Percentiles rank a stretch among this genome's conserved stretches.
Evolutionary conservation across 2,329 filamentous ascomycete species (phyloP).

Genomic region (Colletotrichum truncatum): DNA sequence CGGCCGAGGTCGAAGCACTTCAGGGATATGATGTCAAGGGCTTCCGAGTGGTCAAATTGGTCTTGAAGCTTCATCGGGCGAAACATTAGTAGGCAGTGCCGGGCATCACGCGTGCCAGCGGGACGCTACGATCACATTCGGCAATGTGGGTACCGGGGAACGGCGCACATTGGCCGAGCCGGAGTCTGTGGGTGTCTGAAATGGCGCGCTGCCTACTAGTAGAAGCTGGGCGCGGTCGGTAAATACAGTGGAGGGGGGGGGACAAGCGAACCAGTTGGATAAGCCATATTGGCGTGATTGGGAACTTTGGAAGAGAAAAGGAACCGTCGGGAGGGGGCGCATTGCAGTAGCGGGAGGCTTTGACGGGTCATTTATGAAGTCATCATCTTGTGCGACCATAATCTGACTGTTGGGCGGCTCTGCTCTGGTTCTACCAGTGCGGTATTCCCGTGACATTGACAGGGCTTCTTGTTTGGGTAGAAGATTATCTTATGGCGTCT

Average conservation of each 20-base stretch:
- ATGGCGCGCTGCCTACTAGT: conserved; percentile 2
- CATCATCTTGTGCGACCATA: neutral
- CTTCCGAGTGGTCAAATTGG: neutral
- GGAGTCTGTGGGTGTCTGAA: conserved; percentile 5
- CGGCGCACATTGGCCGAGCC: conserved; percentile 24
- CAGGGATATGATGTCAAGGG: conserved; percentile 6
- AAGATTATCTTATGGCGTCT: neutral
- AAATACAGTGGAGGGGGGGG: conserved; percentile 2
- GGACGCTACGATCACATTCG: conserved; percentile 19
- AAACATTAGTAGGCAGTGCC: conserved; percentile 21
- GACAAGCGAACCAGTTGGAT: neutral
- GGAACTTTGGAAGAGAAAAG: neutral
- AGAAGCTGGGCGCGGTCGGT: conserved; percentile 21
- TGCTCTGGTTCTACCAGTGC: neutral
- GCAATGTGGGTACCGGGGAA: neutral
- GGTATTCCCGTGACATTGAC: neutral
- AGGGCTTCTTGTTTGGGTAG: neutral
- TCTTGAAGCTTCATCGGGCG: conserved; percentile 12
- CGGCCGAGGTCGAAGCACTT: neutral
- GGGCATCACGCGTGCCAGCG: conserved; percentile 21
- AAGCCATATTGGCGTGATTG: neutral
- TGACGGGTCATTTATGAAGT: neutral
- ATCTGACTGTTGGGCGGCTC: neutral
- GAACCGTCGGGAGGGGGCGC: conserved; percentile 10
- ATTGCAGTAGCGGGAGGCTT: neutral